Conservation (phyloP, 1,139 yeast genomes). For the Wickerhamiella infanticola region DNA sequence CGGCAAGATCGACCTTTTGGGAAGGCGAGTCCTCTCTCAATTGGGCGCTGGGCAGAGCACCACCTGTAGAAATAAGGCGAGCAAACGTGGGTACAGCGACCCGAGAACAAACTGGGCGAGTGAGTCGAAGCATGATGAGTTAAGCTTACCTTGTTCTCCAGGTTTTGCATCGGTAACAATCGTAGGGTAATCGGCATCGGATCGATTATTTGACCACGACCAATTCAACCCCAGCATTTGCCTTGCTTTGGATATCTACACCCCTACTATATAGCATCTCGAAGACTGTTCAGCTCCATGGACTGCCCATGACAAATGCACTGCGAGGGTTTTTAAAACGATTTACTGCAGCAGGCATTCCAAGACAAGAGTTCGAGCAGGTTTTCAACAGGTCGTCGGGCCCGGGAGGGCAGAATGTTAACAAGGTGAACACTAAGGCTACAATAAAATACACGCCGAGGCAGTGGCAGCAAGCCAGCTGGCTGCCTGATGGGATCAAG, state of each 20-base stretch:
- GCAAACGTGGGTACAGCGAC: constrained; percentile 10
- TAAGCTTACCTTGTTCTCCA: background rate
- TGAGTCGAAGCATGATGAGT: background rate
- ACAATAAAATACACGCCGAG: constrained; percentile 38
- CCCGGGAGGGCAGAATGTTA: constrained; percentile 92
- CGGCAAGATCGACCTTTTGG: constrained; percentile 42
- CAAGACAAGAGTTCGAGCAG: constrained; percentile 35
- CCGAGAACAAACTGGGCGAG: constrained; percentile 13
- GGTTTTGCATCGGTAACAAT: background rate
- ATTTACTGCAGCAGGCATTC: constrained; percentile 29
- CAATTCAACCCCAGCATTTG: too few species aligned
- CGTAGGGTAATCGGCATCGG: too few species aligned
- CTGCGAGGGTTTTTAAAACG: background rate
- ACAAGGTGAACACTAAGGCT: constrained; percentile 56
- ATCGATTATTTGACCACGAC: too few species aligned
- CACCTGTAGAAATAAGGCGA: constrained; percentile 24
- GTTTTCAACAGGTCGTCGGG: constrained; percentile 68
- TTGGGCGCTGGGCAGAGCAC: constrained; percentile 36
- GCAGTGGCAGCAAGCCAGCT: constrained; percentile 36
- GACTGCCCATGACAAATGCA: too few species aligned
- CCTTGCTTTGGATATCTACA: too few species aligned
- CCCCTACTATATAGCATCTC: too few species aligned
- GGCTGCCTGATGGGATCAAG: constrained; percentile 49
- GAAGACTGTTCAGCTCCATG: too few species aligned
- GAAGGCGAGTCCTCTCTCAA: constrained; percentile 58